Evolutionary conservation across 768 basidiomycete species (phyloP), one percentile per base, ranked within the genome.

Genomic region (Mycena amicta): DNA sequence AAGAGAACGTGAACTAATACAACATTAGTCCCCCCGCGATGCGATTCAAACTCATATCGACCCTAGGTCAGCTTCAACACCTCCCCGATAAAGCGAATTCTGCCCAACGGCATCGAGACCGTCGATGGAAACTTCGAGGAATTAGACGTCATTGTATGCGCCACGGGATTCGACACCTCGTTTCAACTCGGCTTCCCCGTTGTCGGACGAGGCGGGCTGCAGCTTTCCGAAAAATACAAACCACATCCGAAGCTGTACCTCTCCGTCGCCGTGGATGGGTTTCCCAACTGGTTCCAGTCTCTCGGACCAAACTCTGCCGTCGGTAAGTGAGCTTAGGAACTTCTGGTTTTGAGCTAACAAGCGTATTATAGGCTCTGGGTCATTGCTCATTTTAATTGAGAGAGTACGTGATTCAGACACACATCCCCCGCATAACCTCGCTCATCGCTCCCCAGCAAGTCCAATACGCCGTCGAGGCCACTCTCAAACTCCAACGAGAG

Each of bases 251-350:
- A 70, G 12, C 80, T 83, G 3, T 90, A 90, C 68, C 75, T 89
- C 5, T 76, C 82, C 5, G 66, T 88, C 29, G 79, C 81, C 22
- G 77, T 83, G 20, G 82, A 86, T 47, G 84, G 82, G 6, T 88
- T 88, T 70, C 88, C 88, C n/a, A 89, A 87, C 70, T 83, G 80
- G 79, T 88, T 88, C 74, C 74, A 79, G 53, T 66, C 73, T 20
- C 64, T 82, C 11, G 86, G 87, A 0, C 86, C 87, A 2, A 87
- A 86, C 66, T 75, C 83, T 0, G 77, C 64, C 6, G 78, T 86
- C 16, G 84, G 83, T 26, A 57, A 23, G 49, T 50, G 39, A 33
- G n/a, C n/a, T n/a, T n/a, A 8, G 12, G 27, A 31, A 29, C 18
- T 33, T n/a, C 45, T 16, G 31, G 31, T 25, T 30, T 1, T 29